A percentile compares a stretch with the other conserved stretches of the same genome.
phyloP scores from a whole-genome alignment of 2,329 filamentous ascomycete genomes.

The Fusarium sarcochroum region DNA sequence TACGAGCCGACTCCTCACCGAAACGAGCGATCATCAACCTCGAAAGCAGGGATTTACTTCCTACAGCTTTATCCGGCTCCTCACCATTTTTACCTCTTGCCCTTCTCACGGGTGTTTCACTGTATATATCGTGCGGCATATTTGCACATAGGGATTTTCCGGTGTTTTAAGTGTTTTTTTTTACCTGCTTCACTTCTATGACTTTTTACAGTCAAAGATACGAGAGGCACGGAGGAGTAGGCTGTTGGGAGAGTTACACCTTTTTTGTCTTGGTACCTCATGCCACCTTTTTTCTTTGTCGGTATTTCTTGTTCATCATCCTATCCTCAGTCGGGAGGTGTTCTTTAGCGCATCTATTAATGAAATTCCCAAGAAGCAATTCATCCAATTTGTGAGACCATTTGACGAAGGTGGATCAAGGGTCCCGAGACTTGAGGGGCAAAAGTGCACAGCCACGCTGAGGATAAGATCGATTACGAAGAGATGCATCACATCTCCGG shows the following conservation, averaged over 20 bases:
- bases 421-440: conserved; percentile 24
- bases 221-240: conserved; percentile 25
- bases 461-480: neutral
- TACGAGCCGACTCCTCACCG: conserved; percentile 27
- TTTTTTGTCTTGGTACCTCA: conserved; percentile 1
- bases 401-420: neutral
- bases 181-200: conserved; percentile 17
- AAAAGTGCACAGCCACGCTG: conserved; percentile 34
- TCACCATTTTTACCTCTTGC: conserved; percentile 15
- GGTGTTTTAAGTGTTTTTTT: conserved; percentile 45
- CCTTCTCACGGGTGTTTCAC: conserved; percentile 26
- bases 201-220: conserved; percentile 4
- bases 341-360: conserved; percentile 27
- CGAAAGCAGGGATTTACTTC: conserved; percentile 15
- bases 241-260: conserved; percentile 15
- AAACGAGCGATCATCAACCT: conserved; percentile 16
- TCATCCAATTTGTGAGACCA: neutral
- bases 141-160: conserved; percentile 47
- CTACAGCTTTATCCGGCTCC: conserved; percentile 8
- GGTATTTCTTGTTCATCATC: conserved; percentile 9
- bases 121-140: conserved; percentile 50
- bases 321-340: conserved; percentile 1
- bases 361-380: conserved; percentile 12
- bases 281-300: conserved; percentile 25
- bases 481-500: neutral